Evolutionary conservation across 1,139 yeast genomes (phyloP), one percentile per base, ranked within the genome.

Genomic region (Pichia sp.): DNA sequence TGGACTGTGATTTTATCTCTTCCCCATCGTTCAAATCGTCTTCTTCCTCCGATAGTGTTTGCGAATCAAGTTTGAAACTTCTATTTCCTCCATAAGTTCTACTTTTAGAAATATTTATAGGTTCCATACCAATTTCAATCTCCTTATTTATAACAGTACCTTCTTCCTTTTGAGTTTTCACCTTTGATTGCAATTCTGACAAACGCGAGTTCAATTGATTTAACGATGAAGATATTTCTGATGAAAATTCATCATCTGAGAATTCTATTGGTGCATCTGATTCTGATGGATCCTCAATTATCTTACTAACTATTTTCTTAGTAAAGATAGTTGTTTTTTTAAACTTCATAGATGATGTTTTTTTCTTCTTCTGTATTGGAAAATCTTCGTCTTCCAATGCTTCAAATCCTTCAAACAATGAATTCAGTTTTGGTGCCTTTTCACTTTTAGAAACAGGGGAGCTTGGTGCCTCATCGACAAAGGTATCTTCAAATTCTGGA

Each of bases 41-140:
- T 2, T 30, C 34, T 18, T 58, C 59, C 14, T 53, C 57, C 1
- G 56, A 53, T 8, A 53, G 21, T 11, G 38, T n/a, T 10, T 49
- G 52, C 4, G 48, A 53, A 10, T 47, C 57, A 5, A 27, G 31
- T 22, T 55, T 50, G 33, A 42, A 57, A 35, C 59, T 57, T 41
- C 65, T 41, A 2, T 42, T 42, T 24, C 33, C 21, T 6, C 63
- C 63, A 47, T 60, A 60, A 20, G 37, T 41, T 14, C 32, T 35
- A 24, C 12, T 17, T 3, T 15, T 12, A 7, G 44, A 18, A 9
- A 28, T 20, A 19, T 18, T 17, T 35, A 15, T 21, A 4, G 22
- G 12, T n/a, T n/a, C n/a, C n/a, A n/a, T n/a, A n/a, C n/a, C n/a
- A n/a, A n/a, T n/a, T n/a, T n/a, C n/a, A n/a, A n/a, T n/a, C n/a